phyloP scores from a whole-genome alignment of 352 stramenopile species.

The Blastocystis sp. region DNA sequence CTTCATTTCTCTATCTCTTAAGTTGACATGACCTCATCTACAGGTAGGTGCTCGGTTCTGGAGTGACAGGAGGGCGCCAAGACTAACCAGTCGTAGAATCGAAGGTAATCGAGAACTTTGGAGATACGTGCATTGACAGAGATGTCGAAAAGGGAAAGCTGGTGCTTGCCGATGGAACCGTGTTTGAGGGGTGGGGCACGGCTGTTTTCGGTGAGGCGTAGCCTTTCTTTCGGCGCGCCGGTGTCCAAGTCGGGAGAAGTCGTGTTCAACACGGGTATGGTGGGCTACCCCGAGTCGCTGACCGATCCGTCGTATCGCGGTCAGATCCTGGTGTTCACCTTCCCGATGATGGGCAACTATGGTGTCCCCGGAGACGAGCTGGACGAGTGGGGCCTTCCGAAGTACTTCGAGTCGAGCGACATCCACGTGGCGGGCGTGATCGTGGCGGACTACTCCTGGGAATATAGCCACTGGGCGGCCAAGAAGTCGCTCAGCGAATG shows the following conservation, averaged over 20 bases:
- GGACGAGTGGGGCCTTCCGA: slow-evolving; percentile 87
- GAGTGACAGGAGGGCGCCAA: neutral
- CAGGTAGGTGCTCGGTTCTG: neutral
- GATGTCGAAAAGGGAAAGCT: slow-evolving; percentile 52
- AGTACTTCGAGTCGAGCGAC: slow-evolving; percentile 88
- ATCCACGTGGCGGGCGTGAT: slow-evolving; percentile 95
- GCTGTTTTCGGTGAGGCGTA: neutral
- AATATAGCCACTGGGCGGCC: slow-evolving; percentile 92
- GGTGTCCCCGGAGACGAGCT: slow-evolving; percentile 85
- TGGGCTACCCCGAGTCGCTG: slow-evolving; percentile 94
- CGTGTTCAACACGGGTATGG: slow-evolving; percentile 97
- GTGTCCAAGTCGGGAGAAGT: slow-evolving; percentile 87
- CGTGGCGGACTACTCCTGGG: slow-evolving; percentile 90
- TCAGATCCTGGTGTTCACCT: slow-evolving; percentile 93
- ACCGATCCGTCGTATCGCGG: slow-evolving; percentile 94
- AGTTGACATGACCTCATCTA: slow-evolving; percentile 40
- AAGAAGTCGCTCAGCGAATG: slow-evolving; percentile 81
- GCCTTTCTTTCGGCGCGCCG: slow-evolving; percentile 76
- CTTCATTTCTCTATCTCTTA: slow-evolving; percentile 34
- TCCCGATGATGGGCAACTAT: slow-evolving; percentile 95
- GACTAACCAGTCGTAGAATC: slow-evolving; percentile 11
- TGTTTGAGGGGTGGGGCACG: slow-evolving; percentile 33
- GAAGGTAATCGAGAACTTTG: slow-evolving; percentile 37
- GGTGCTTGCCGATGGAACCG: slow-evolving; percentile 49
- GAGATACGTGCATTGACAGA: slow-evolving; percentile 46